These are phyloP conservation scores for Dichotomocladium elegans DNA, from an alignment of 371 early-diverging fungal genomes.

Conservation along the genomic window DNA sequence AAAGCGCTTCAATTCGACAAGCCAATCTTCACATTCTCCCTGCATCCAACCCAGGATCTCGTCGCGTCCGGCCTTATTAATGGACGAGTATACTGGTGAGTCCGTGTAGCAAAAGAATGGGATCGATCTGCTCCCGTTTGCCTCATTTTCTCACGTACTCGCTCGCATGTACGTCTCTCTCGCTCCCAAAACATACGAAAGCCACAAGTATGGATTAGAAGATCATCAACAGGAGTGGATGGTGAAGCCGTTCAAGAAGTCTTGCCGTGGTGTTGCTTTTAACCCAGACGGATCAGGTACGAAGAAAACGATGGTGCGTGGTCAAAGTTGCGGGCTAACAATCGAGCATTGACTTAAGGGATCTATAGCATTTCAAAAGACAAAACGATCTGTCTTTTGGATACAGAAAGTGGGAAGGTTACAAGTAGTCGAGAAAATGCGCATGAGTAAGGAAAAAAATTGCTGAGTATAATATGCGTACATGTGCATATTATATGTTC, in stretches of 20 bases:
- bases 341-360: slow-evolving; percentile 62
- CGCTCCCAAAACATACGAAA: slow-evolving; percentile 15
- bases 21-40: slow-evolving; percentile 65
- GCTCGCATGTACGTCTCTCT: background rate
- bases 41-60: slow-evolving; percentile 69
- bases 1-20: slow-evolving; percentile 3
- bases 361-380: slow-evolving; percentile 82
- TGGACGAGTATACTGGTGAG: slow-evolving; percentile 75
- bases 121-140: background rate
- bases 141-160: slow-evolving; percentile 10
- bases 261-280: slow-evolving; percentile 79
- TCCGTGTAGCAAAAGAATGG: background rate
- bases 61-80: slow-evolving; percentile 74
- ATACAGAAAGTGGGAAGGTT: slow-evolving; percentile 63
- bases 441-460: slow-evolving; percentile 81
- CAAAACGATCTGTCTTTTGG: slow-evolving; percentile 68
- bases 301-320: background rate
- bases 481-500: background rate
- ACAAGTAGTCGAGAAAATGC: slow-evolving; percentile 59
- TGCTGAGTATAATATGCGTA: too few species aligned
- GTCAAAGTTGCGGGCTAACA: slow-evolving; percentile 58
- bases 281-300: slow-evolving; percentile 67
- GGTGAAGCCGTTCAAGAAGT: slow-evolving; percentile 70
- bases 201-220: slow-evolving; percentile 48
- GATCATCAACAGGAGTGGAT: slow-evolving; percentile 56